These are phyloP conservation scores for Alliaria petiolata DNA, from an alignment of 345 rosid species.

Conservation along the genomic window DNA sequence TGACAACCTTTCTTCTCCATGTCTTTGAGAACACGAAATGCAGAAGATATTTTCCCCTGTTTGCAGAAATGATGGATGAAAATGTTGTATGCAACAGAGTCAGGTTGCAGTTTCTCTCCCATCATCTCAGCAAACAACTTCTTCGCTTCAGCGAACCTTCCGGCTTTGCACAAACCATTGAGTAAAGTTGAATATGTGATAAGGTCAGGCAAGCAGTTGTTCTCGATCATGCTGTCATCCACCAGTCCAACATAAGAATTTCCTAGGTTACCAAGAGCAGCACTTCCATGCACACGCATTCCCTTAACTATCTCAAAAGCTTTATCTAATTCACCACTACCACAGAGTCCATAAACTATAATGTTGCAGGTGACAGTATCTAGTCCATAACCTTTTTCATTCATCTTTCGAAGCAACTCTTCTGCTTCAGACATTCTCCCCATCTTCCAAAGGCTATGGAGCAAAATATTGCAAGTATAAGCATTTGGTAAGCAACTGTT, in stretches of 20 bases:
- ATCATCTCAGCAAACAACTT: conserved; percentile 72
- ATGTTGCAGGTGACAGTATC: conserved; percentile 93
- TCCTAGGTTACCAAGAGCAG: conserved; percentile 85
- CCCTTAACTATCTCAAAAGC: conserved; percentile 75
- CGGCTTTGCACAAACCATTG: conserved; percentile 72
- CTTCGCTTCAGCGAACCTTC: conserved; percentile 82
- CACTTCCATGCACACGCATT: conserved; percentile 86
- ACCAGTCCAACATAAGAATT: conserved; percentile 70
- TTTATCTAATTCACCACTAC: conserved; percentile 69
- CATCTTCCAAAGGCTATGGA: conserved; percentile 77
- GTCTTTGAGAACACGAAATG: conserved; percentile 91
- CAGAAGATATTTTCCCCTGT: conserved; percentile 86
- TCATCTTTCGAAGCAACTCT: conserved; percentile 77
- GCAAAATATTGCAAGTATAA: conserved; percentile 78
- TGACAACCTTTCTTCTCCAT: conserved; percentile 90
- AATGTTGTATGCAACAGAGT: conserved; percentile 62
- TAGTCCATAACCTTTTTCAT: conserved; percentile 67
- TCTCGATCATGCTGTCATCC: conserved; percentile 52
- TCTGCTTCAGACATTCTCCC: conserved; percentile 79
- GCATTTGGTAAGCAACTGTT: conserved; percentile 63
- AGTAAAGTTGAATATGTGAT: conserved; percentile 76
- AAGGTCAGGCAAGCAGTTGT: conserved; percentile 72
- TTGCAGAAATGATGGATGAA: conserved; percentile 78
- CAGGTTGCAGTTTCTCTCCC: conserved; percentile 69
- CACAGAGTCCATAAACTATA: conserved; percentile 80